Conservation (phyloP, 805 yeast genomes). For the Hanseniaspora clermontiae region DNA sequence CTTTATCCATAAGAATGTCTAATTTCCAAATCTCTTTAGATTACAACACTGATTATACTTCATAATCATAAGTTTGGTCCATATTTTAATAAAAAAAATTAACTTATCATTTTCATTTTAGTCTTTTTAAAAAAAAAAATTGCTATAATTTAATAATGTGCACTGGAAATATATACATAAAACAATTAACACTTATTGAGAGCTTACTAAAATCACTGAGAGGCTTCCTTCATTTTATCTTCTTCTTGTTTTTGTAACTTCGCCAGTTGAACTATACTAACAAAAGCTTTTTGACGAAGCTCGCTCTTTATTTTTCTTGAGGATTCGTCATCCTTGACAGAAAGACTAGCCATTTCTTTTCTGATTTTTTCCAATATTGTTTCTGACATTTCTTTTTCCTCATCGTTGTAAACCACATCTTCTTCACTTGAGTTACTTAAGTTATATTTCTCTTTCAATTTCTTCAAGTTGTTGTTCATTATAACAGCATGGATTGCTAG, state of each 20-base stretch:
- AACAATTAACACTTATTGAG: no score
- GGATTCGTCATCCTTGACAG: background rate
- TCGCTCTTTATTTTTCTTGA: constrained; percentile 27
- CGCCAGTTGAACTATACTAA: constrained; percentile 60
- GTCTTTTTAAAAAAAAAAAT: no score
- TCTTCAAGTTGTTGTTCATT: constrained; percentile 64
- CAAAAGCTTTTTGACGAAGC: constrained; percentile 45
- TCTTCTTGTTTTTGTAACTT: constrained; percentile 41
- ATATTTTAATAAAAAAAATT: no score
- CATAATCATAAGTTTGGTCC: no score
- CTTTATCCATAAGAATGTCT: no score
- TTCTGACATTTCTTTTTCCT: constrained; percentile 19
- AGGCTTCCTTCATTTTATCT: constrained; percentile 15
- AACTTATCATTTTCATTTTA: no score
- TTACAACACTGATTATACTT: no score
- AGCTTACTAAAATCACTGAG: no score
- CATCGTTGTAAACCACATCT: constrained; percentile 27
- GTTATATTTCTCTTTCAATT: constrained; percentile 46
- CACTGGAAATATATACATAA: no score
- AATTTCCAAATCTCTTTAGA: no score
- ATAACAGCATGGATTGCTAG: constrained; percentile 77
- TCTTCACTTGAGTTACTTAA: constrained; percentile 37
- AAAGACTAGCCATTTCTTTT: constrained; percentile 1
- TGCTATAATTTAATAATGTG: no score
- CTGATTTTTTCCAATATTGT: background rate